Evolutionary conservation across 2,329 filamentous ascomycete species (phyloP).

Genomic region (Cercospora citrullina): DNA sequence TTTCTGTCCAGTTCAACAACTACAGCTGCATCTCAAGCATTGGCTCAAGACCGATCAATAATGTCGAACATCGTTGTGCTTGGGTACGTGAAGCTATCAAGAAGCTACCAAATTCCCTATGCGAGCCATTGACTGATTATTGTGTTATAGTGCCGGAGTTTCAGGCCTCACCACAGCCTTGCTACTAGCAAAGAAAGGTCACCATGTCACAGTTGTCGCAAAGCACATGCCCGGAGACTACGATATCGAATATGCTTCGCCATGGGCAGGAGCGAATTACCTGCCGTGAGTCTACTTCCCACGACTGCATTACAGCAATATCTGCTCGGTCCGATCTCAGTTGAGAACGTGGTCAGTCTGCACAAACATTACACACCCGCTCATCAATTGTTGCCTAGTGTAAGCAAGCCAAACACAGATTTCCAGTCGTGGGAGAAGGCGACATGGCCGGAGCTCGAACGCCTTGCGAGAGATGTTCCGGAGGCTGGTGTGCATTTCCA

Average conservation of each 20-base stretch:
- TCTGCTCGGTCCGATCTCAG: neutral
- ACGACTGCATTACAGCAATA: neutral
- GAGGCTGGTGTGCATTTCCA: slow-evolving; percentile 82
- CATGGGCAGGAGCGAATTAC: slow-evolving; percentile 83
- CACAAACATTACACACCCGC: slow-evolving; percentile 10
- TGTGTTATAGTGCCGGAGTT: slow-evolving; percentile 56
- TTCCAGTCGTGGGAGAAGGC: slow-evolving; percentile 45
- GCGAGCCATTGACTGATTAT: neutral
- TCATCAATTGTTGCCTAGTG: slow-evolving; percentile 30
- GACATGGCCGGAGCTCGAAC: slow-evolving; percentile 49
- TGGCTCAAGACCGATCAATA: neutral
- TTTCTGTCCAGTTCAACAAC: fast-evolving
- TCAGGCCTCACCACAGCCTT: slow-evolving; percentile 66
- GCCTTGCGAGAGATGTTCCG: slow-evolving; percentile 59
- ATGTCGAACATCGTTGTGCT: slow-evolving; percentile 48
- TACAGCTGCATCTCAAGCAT: neutral
- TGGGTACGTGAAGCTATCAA: slow-evolving; percentile 42
- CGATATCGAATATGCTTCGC: slow-evolving; percentile 85
- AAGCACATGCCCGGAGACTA: slow-evolving; percentile 95
- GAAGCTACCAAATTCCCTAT: neutral
- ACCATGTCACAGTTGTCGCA: slow-evolving; percentile 69
- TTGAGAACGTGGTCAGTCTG: neutral
- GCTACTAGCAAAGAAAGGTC: slow-evolving; percentile 58
- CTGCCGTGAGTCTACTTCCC: slow-evolving; percentile 50
- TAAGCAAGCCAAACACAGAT: slow-evolving; percentile 44